Percentiles rank a stretch among this genome's conserved stretches.
Conservation (phyloP, 495 filamentous ascomycete genomes). For the Hypoxylon fragiforme region DNA sequence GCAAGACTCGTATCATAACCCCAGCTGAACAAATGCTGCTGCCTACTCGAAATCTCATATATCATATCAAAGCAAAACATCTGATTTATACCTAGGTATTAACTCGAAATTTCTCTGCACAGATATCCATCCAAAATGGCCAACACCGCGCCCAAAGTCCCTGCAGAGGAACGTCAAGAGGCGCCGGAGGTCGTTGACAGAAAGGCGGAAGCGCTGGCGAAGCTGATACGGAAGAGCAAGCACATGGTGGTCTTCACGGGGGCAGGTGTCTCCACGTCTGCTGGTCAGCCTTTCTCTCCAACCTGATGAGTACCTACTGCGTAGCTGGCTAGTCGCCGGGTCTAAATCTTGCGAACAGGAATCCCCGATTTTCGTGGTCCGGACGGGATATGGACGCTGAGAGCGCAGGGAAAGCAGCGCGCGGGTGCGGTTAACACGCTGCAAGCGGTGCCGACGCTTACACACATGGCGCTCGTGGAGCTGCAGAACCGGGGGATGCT, state of each 20-base stretch:
- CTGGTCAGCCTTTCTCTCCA: conserved; percentile 31
- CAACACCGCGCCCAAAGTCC: conserved; percentile 40
- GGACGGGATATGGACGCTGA: conserved; percentile 48
- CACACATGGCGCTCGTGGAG: conserved; percentile 54
- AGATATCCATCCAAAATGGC: too few species aligned
- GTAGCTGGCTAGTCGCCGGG: neutral
- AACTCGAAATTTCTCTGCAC: too few species aligned
- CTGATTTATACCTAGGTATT: too few species aligned
- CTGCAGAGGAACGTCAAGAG: conserved; percentile 45
- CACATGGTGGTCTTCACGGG: conserved; percentile 54
- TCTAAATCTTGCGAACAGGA: conserved; percentile 27
- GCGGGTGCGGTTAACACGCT: conserved; percentile 39
- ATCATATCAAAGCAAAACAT: too few species aligned
- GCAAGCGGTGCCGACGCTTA: conserved; percentile 49
- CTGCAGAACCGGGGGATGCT: conserved; percentile 45
- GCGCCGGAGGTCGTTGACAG: conserved; percentile 31
- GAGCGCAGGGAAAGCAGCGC: conserved; percentile 42
- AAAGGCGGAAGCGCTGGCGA: conserved; percentile 43
- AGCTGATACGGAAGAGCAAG: conserved; percentile 46
- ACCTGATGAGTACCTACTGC: neutral
- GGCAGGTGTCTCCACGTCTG: conserved; percentile 51
- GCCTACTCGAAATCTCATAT: too few species aligned
- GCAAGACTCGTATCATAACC: too few species aligned
- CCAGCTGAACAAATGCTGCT: too few species aligned
- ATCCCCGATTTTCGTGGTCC: conserved; percentile 54